Evolutionary conservation across 345 rosid species (phyloP).

Genomic region (Syzygium grande): DNA sequence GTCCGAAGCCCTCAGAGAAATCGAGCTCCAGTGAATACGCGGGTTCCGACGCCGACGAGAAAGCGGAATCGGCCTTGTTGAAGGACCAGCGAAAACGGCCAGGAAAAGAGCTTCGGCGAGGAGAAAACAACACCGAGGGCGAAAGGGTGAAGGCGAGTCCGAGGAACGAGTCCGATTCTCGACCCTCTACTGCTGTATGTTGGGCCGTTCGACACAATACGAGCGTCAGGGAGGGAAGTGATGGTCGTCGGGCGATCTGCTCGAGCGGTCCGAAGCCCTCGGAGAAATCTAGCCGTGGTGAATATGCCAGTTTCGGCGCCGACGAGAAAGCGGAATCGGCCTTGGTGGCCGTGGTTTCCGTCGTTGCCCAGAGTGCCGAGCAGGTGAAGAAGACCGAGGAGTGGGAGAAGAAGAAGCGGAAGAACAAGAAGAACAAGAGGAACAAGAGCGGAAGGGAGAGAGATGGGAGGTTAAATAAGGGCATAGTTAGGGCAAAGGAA

Average conservation of each 20-base stretch:
- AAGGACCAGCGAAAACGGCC: background rate
- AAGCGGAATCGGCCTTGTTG: background rate
- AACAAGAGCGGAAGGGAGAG: background rate
- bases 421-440: rapidly evolving
- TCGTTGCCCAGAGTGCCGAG: background rate
- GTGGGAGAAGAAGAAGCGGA: background rate
- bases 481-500: background rate
- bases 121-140: background rate
- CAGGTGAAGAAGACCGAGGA: background rate
- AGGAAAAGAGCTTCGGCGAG: background rate
- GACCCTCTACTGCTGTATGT: background rate
- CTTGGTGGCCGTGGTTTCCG: background rate
- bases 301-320: background rate
- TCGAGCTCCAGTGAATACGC: background rate
- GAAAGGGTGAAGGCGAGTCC: background rate
- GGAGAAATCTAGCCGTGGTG: background rate
- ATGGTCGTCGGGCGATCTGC: background rate
- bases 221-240: background rate
- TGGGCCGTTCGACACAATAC: background rate
- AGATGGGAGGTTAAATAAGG: background rate
- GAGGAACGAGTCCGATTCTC: background rate
- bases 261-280: background rate
- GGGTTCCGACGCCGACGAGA: background rate
- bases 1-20: background rate
- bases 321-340: background rate